Conservation (phyloP, 2,329 filamentous ascomycete species). For the Fusarium sambucinum region DNA sequence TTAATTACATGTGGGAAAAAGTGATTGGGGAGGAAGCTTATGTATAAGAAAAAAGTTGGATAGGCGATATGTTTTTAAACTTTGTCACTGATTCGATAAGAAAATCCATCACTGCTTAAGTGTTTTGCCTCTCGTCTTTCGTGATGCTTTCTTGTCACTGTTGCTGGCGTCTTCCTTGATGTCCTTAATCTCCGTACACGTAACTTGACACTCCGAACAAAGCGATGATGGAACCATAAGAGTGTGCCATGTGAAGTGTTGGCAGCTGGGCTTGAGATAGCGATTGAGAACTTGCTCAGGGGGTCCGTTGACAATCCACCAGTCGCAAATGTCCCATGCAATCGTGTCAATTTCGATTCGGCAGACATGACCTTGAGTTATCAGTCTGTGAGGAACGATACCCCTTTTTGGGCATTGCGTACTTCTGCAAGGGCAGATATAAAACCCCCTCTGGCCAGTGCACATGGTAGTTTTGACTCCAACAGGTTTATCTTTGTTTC, state of each 20-base stretch:
- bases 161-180: neutral
- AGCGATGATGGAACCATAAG: conserved; percentile 30
- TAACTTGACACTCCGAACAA: conserved; percentile 33
- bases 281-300: conserved; percentile 47
- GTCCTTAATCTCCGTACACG: conserved; percentile 23
- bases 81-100: neutral
- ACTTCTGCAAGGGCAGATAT: conserved; percentile 45
- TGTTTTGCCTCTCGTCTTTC: neutral
- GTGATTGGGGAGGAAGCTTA: neutral
- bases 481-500: neutral
- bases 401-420: conserved; percentile 36
- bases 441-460: conserved; percentile 45
- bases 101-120: neutral
- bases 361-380: conserved; percentile 40
- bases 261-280: conserved; percentile 45
- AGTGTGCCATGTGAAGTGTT: conserved; percentile 41
- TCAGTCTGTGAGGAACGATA: conserved; percentile 32
- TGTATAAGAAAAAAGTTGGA: neutral
- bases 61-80: neutral
- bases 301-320: conserved; percentile 46
- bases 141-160: conserved; percentile 14
- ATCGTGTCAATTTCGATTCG: conserved; percentile 41
- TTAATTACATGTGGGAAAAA: neutral
- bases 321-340: conserved; percentile 46
- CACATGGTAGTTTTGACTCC: conserved; percentile 34